Conservation (phyloP, 2,329 filamentous ascomycete species). For the Aspergillus felis region DNA sequence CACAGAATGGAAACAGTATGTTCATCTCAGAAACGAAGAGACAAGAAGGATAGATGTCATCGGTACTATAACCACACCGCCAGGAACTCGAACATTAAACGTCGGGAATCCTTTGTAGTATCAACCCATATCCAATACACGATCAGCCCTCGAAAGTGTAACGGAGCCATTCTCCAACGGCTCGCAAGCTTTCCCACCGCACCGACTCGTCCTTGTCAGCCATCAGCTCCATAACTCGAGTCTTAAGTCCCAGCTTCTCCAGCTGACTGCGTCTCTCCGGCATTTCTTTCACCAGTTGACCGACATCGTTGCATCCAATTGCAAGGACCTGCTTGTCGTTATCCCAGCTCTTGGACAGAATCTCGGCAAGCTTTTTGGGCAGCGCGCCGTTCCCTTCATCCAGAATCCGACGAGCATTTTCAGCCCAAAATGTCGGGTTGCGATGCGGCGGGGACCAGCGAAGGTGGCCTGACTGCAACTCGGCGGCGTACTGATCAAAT, state of each 20-base stretch:
- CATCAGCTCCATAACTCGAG: slow-evolving; percentile 90
- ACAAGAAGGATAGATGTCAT: background rate
- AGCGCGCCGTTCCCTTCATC: slow-evolving; percentile 77
- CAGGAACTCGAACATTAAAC: background rate
- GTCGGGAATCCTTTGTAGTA: slow-evolving; percentile 6
- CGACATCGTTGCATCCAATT: slow-evolving; percentile 89
- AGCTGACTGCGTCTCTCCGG: slow-evolving; percentile 76
- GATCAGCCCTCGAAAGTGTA: slow-evolving; percentile 59
- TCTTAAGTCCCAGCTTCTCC: slow-evolving; percentile 81
- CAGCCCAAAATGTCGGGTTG: slow-evolving; percentile 82
- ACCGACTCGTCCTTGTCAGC: slow-evolving; percentile 82
- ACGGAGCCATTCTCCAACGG: slow-evolving; percentile 72
- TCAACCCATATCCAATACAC: slow-evolving; percentile 9
- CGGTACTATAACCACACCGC: slow-evolving; percentile 1
- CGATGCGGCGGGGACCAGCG: slow-evolving; percentile 91
- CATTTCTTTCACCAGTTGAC: slow-evolving; percentile 81
- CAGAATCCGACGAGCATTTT: slow-evolving; percentile 83
- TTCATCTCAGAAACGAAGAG: slow-evolving; percentile 1
- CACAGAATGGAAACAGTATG: slow-evolving; percentile 3
- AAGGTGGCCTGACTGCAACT: slow-evolving; percentile 80
- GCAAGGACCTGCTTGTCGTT: slow-evolving; percentile 82
- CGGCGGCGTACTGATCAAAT: slow-evolving; percentile 69
- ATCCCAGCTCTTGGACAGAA: slow-evolving; percentile 77
- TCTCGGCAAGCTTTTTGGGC: slow-evolving; percentile 76
- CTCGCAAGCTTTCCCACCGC: slow-evolving; percentile 86